These are phyloP conservation scores for Malania oleifera DNA, from an alignment of 164 flowering plant genomes.

Conservation along the genomic window DNA sequence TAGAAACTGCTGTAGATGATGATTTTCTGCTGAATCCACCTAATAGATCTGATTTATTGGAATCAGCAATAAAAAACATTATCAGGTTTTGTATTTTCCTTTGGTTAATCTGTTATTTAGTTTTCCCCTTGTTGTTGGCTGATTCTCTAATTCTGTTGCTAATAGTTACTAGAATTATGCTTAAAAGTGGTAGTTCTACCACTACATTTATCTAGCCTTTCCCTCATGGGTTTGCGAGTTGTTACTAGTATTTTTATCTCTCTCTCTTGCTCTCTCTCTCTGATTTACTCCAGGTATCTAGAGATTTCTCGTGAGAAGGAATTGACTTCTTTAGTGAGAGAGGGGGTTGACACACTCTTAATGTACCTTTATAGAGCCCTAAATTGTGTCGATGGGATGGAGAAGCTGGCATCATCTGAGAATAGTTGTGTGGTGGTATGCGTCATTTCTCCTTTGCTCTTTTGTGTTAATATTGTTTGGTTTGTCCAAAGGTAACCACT, in stretches of 20 bases:
- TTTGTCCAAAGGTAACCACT: neutral
- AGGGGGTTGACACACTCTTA: slow-evolving; percentile 92
- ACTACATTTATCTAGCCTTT: neutral
- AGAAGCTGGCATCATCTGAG: slow-evolving; percentile 77
- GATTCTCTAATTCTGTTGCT: neutral
- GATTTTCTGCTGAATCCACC: slow-evolving; percentile 74
- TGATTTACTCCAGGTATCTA: slow-evolving; percentile 49
- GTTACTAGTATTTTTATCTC: neutral
- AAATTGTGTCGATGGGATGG: slow-evolving; percentile 78
- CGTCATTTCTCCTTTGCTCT: slow-evolving; percentile 4
- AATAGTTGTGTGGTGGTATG: slow-evolving; percentile 92
- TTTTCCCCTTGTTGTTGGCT: too few species aligned
- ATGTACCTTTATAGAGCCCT: slow-evolving; percentile 94
- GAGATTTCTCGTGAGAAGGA: slow-evolving; percentile 61
- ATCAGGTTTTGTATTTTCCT: slow-evolving; percentile 49
- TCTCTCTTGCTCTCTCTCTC: neutral
- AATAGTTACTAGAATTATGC: neutral
- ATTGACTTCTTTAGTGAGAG: slow-evolving; percentile 49
- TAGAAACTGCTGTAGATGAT: slow-evolving; percentile 67
- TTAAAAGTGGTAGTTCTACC: neutral
- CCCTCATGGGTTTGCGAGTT: neutral
- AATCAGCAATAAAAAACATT: slow-evolving; percentile 69
- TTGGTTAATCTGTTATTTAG: too few species aligned
- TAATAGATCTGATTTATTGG: slow-evolving; percentile 68
- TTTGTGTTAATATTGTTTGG: neutral